phyloP scores from a whole-genome alignment of 805 yeast species.

The Teunomyces funiuensis region DNA sequence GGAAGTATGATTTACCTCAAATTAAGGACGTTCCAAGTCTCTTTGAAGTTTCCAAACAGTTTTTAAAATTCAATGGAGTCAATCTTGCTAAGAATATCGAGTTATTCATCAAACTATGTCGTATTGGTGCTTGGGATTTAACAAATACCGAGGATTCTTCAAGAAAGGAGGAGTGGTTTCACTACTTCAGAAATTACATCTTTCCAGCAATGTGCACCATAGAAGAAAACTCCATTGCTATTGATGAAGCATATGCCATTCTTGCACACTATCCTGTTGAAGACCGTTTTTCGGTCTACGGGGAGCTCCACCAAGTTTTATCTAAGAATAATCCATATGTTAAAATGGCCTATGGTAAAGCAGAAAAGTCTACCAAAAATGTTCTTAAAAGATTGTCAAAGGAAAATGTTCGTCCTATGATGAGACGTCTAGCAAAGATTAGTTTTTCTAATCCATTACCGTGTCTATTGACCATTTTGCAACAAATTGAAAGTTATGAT shows the following conservation, averaged over 20 bases:
- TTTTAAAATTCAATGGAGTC: constrained; percentile 56
- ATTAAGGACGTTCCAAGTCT: constrained; percentile 45
- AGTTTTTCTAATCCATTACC: constrained; percentile 79
- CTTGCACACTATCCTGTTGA: constrained; percentile 57
- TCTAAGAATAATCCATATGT: constrained; percentile 56
- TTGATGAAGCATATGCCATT: constrained; percentile 59
- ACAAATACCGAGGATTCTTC: constrained; percentile 10
- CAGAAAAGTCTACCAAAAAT: constrained; percentile 78
- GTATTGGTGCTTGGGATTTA: constrained; percentile 51
- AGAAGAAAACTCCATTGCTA: constrained; percentile 55
- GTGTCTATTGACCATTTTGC: constrained; percentile 65
- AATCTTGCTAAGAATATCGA: constrained; percentile 48
- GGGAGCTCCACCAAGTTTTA: constrained; percentile 64
- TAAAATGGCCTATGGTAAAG: constrained; percentile 58
- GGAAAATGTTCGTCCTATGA: constrained; percentile 71
- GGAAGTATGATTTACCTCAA: constrained; percentile 45
- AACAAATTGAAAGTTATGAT: constrained; percentile 89
- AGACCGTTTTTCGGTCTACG: constrained; percentile 72
- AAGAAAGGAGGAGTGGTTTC: constrained; percentile 46
- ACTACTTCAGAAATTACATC: constrained; percentile 61
- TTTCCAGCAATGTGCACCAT: constrained; percentile 60
- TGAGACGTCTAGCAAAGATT: constrained; percentile 69
- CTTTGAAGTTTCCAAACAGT: constrained; percentile 45
- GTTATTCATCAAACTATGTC: constrained; percentile 57
- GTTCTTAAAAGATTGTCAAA: constrained; percentile 78